Conservation (phyloP, 139 green algal genomes). For the Ulvella scutata region DNA sequence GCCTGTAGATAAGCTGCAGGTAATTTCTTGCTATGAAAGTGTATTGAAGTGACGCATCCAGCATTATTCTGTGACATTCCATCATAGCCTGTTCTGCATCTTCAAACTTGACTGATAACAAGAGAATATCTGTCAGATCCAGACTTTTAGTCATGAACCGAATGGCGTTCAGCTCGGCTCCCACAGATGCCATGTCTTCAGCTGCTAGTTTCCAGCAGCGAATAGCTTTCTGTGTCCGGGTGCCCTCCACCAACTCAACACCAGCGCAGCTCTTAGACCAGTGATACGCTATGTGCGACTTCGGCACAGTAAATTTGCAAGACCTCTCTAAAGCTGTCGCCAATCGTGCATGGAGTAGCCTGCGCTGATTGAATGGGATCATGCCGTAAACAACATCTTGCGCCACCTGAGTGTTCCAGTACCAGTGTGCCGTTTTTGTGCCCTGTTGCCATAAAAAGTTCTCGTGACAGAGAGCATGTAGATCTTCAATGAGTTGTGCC, state of each 20-base stretch:
- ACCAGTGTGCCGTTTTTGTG: neutral
- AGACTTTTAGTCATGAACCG: neutral
- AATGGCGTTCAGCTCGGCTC: neutral
- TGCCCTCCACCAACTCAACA: constrained; percentile 15
- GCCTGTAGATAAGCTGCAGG: too few species aligned
- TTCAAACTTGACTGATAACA: neutral
- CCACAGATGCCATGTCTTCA: neutral
- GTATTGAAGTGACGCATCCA: neutral
- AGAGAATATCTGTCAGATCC: neutral
- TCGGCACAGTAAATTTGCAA: neutral
- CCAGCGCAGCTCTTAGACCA: constrained; percentile 21
- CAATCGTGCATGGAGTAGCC: constrained; percentile 22
- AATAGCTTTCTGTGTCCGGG: neutral
- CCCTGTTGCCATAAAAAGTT: neutral
- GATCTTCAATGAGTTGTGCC: neutral
- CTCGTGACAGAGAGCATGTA: neutral
- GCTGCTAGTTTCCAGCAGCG: neutral
- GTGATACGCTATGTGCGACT: constrained; percentile 31
- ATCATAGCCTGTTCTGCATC: neutral
- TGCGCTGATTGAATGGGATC: constrained; percentile 24
- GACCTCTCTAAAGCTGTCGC: constrained; percentile 19
- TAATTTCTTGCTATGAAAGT: neutral
- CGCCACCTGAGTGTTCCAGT: neutral
- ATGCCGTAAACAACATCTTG: constrained; percentile 35
- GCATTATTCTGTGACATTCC: neutral